Evolutionary conservation across 176 grass and related monocot species (phyloP).

Genomic region (Oryza glaberrima): DNA sequence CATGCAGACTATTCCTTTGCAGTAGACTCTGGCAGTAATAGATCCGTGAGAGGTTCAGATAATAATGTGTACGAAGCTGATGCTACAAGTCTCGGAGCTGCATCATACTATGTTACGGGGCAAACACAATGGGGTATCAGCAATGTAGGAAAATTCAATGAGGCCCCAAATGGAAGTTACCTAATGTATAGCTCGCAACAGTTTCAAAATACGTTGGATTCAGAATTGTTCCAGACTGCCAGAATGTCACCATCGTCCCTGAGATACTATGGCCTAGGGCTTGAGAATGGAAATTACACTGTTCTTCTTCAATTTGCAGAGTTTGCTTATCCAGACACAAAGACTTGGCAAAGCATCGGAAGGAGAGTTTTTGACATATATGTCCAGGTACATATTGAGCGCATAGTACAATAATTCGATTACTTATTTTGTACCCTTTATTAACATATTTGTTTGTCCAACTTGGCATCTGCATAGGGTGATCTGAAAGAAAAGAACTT

Average conservation of each 20-base stretch:
- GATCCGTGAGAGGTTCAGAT: constrained; percentile 51
- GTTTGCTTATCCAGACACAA: constrained; percentile 40
- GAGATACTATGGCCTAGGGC: constrained; percentile 89
- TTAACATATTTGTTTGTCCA: not conserved
- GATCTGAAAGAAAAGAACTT: constrained; percentile 73
- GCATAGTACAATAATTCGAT: not conserved
- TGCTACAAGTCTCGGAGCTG: constrained; percentile 45
- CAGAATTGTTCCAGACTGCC: constrained; percentile 66
- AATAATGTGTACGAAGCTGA: constrained; percentile 59
- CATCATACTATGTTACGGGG: constrained; percentile 67
- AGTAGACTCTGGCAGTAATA: constrained; percentile 60
- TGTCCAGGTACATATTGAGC: constrained; percentile 56
- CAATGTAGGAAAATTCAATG: constrained; percentile 69
- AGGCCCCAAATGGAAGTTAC: constrained; percentile 43
- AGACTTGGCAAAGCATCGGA: constrained; percentile 62
- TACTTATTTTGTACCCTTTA: not conserved
- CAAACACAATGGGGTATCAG: constrained; percentile 74
- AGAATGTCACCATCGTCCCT: constrained; percentile 84
- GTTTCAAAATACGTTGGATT: constrained; percentile 61
- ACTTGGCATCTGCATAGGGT: constrained; percentile 38
- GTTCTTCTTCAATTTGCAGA: constrained; percentile 76
- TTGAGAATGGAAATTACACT: constrained; percentile 93
- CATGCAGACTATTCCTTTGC: constrained; percentile 74
- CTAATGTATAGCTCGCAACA: constrained; percentile 36
- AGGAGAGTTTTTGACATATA: constrained; percentile 91